Evolutionary conservation across 2,329 filamentous ascomycete species (phyloP).

Genomic region (Aspergillus flavus): DNA sequence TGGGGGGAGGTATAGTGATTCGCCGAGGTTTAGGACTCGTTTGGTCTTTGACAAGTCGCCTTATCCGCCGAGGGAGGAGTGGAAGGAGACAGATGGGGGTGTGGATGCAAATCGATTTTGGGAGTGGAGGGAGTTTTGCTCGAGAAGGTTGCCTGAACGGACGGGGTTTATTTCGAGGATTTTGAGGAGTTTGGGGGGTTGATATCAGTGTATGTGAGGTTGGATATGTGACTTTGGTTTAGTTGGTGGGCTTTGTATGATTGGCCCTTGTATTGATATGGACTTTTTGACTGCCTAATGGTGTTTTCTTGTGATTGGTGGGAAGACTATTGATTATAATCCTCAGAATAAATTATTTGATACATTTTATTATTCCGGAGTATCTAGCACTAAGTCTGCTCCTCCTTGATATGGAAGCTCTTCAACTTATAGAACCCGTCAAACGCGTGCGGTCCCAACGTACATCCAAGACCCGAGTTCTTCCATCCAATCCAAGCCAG

Average conservation of each 20-base stretch:
- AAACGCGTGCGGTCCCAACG: conserved; percentile 81
- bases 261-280: too few relatives aligned
- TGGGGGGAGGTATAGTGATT: not conserved
- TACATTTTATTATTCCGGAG: not conserved
- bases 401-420: conserved; percentile 76
- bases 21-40: not conserved
- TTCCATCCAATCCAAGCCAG: conserved; percentile 94
- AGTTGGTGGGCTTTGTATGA: not conserved
- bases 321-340: not conserved
- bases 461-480: conserved; percentile 85
- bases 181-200: not conserved
- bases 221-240: not conserved
- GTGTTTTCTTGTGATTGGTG: too few relatives aligned
- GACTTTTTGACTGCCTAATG: too few relatives aligned
- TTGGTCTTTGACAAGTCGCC: not conserved
- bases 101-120: not conserved
- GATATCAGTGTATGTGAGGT: not conserved
- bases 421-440: conserved; percentile 93
- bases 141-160: not conserved
- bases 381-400: conserved; percentile 9
- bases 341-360: not conserved
- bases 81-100: not conserved
- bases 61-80: not conserved
- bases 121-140: not conserved
- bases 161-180: not conserved